phyloP scores from a whole-genome alignment of 2,329 filamentous ascomycete genomes.

The Colletotrichum cereale region DNA sequence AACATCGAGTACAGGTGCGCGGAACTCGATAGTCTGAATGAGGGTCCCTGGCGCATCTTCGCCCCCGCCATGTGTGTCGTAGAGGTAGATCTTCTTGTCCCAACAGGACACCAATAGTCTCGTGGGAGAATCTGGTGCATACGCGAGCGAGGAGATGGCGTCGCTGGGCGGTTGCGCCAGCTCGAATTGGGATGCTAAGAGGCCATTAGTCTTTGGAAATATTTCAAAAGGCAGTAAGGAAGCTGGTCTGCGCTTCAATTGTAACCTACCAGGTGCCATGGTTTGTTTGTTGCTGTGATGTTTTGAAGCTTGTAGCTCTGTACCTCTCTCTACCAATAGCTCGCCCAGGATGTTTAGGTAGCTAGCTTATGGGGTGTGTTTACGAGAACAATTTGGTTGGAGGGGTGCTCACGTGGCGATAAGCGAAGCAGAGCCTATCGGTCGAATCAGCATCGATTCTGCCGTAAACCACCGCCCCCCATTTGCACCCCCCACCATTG shows the following conservation, averaged over 20 bases:
- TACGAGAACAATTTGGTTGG: conserved; percentile 37
- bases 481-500: conserved; percentile 56
- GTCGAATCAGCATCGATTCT: conserved; percentile 44
- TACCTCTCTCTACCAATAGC: conserved; percentile 16
- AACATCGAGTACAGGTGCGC: conserved; percentile 88
- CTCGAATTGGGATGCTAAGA: conserved; percentile 80
- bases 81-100: conserved; percentile 93
- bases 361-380: conserved; percentile 36
- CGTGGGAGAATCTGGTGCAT: conserved; percentile 80
- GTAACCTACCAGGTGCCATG: conserved; percentile 57
- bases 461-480: conserved; percentile 48
- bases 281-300: conserved; percentile 5
- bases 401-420: conserved; percentile 41
- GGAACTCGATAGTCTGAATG: conserved; percentile 81
- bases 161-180: conserved; percentile 86
- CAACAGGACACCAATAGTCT: conserved; percentile 93
- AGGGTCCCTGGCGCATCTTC: conserved; percentile 72
- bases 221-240: too few relatives aligned
- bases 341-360: conserved; percentile 10
- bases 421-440: conserved; percentile 35
- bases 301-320: conserved; percentile 18
- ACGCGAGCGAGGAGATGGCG: conserved; percentile 87
- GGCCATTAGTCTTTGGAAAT: conserved; percentile 40
- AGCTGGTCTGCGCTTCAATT: not conserved
- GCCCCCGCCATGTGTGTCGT: conserved; percentile 75